phyloP scores from a whole-genome alignment of 176 grass and related monocot species.

The Rhynchospora pubera region DNA sequence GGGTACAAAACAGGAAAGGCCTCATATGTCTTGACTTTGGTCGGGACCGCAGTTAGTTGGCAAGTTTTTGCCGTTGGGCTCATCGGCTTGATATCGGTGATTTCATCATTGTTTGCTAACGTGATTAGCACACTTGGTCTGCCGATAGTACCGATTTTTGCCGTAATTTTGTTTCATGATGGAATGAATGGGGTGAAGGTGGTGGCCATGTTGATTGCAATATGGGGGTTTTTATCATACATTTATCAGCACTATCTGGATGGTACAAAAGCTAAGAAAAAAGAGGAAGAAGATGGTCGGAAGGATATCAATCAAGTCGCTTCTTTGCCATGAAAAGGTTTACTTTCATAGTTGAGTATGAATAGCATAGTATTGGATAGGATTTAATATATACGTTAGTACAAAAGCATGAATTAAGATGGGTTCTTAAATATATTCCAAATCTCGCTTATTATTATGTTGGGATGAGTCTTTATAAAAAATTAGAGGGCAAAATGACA shows the following conservation, averaged over 20 bases:
- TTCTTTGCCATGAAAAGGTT: too few species aligned
- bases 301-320: neutral
- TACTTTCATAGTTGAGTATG: too few species aligned
- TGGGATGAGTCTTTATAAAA: too few species aligned
- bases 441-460: too few species aligned
- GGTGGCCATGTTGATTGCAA: constrained; percentile 49
- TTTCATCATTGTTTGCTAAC: constrained; percentile 90
- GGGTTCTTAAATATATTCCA: too few species aligned
- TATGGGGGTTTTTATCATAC: constrained; percentile 73
- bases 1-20: constrained; percentile 39
- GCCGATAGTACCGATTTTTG: constrained; percentile 50
- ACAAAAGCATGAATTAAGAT: too few species aligned
- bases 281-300: neutral
- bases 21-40: constrained; percentile 61
- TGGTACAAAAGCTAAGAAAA: constrained; percentile 29
- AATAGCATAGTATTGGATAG: too few species aligned
- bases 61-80: constrained; percentile 57
- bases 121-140: constrained; percentile 51
- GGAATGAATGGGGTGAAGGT: constrained; percentile 57
- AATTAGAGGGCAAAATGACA: too few species aligned
- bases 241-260: constrained; percentile 78
- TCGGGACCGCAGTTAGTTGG: constrained; percentile 49
- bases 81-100: constrained; percentile 45
- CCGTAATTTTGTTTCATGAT: constrained; percentile 67
- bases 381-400: too few species aligned